Percentiles rank a stretch among this genome's conserved stretches.
These are phyloP conservation scores for Fusarium penzigii DNA, from an alignment of 2,329 filamentous ascomycete species.

Conservation along the genomic window DNA sequence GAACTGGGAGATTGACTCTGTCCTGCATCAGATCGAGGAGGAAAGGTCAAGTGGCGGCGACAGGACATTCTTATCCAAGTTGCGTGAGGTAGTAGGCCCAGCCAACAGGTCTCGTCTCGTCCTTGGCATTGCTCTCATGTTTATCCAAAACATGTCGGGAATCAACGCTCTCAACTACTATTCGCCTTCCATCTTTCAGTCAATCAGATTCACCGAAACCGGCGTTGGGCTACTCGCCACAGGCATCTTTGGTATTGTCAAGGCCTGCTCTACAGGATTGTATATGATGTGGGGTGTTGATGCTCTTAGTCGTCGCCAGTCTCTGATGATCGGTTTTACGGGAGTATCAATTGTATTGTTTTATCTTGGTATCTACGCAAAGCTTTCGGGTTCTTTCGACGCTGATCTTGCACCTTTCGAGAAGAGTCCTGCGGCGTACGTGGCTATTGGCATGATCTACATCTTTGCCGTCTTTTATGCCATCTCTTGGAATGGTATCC, in stretches of 20 bases:
- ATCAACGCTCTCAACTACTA: conserved; percentile 47
- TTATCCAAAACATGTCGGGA: conserved; percentile 43
- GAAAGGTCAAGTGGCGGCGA: no score
- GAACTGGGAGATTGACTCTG: conserved; percentile 35
- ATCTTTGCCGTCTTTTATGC: conserved; percentile 54
- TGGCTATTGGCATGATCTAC: conserved; percentile 53
- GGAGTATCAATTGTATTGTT: conserved; percentile 34
- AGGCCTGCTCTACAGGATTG: conserved; percentile 20
- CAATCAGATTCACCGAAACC: conserved; percentile 46
- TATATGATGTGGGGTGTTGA: no score
- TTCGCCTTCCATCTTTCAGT: conserved; percentile 42
- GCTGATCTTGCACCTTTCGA: conserved; percentile 44
- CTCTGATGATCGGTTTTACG: background rate
- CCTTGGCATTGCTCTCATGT: conserved; percentile 39
- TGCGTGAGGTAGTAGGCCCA: conserved; percentile 41
- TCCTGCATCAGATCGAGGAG: no score
- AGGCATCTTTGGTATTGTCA: conserved; percentile 51
- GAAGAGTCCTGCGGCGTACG: conserved; percentile 38
- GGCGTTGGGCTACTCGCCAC: conserved; percentile 51
- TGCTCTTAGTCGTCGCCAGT: no score
- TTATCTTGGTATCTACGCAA: conserved; percentile 10
- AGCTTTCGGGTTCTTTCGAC: conserved; percentile 9
- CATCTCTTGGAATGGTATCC: conserved; percentile 47
- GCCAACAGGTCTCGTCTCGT: conserved; percentile 38
- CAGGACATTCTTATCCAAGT: conserved; percentile 51